Conservation (phyloP, 2,329 filamentous ascomycete genomes). For the Mycosphaerelloides madeirae region DNA sequence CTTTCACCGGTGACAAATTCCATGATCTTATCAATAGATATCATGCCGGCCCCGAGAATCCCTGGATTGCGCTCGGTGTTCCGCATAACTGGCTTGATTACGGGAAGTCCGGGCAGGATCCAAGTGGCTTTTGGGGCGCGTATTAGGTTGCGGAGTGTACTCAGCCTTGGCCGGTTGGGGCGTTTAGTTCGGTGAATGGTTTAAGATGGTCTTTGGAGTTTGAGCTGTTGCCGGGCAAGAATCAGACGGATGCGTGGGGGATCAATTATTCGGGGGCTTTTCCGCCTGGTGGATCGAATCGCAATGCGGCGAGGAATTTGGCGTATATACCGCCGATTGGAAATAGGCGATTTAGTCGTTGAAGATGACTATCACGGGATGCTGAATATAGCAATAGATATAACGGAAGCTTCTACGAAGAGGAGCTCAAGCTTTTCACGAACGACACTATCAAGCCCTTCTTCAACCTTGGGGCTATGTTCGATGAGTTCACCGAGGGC, state of each 20-base stretch:
- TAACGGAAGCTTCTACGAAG: background rate
- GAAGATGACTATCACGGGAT: too few relatives aligned
- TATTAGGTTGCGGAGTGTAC: background rate
- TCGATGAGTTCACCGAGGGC: slow-evolving; percentile 1
- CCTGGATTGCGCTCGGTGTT: background rate
- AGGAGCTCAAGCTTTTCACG: background rate
- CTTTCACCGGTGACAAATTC: background rate
- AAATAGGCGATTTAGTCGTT: too few relatives aligned
- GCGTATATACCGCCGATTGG: background rate
- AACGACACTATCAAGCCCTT: background rate
- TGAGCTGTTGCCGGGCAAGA: too few relatives aligned
- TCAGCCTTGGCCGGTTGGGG: too few relatives aligned
- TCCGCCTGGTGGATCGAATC: too few relatives aligned
- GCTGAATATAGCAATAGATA: background rate
- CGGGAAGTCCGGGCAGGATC: background rate
- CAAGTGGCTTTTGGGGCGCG: background rate
- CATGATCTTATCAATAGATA: background rate
- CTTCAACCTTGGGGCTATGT: slow-evolving; percentile 1
- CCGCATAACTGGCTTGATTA: background rate
- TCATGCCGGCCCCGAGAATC: background rate
- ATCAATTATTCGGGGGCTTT: too few relatives aligned
- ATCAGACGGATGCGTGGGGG: too few relatives aligned
- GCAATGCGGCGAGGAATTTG: background rate
- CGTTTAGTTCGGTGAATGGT: too few relatives aligned
- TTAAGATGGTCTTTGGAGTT: too few relatives aligned